phyloP scores from a whole-genome alignment of 208 protist species.

The Acanthamoeba lenticulata region DNA sequence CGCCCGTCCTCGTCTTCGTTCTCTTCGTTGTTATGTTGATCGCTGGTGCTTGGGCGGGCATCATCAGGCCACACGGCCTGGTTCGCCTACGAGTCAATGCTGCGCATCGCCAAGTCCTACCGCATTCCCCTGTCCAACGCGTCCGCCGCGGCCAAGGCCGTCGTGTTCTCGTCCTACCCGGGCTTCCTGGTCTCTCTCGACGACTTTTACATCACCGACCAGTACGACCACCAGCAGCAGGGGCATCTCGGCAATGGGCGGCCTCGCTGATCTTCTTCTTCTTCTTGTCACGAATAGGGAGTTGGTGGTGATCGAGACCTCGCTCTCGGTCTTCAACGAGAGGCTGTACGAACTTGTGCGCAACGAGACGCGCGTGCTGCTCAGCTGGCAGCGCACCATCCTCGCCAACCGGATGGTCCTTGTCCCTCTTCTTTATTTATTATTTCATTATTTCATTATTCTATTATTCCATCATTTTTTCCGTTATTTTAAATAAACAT shows the following conservation, averaged over 20 bases:
- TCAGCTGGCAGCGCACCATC: slow-evolving; percentile 11
- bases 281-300: neutral
- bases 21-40: too few relatives aligned
- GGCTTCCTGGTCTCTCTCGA: slow-evolving; percentile 6
- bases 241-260: neutral
- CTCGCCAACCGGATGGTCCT: slow-evolving; percentile 8
- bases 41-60: neutral
- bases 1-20: too few relatives aligned
- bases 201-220: slow-evolving; percentile 16
- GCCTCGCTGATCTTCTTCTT: neutral
- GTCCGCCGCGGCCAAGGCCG: neutral
- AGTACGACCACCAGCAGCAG: neutral
- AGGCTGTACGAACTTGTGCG: neutral
- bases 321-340: slow-evolving; percentile 22
- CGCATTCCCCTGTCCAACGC: neutral
- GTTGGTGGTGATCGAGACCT: slow-evolving; percentile 24
- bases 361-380: neutral
- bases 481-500: neutral
- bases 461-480: neutral
- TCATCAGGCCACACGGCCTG: neutral
- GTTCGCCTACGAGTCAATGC: neutral
- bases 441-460: neutral
- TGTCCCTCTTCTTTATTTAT: too few relatives aligned
- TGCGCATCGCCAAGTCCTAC: slow-evolving; percentile 20
- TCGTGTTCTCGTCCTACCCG: neutral